Percentiles rank a stretch among this genome's conserved stretches.
Conservation (phyloP, 177 flowering plant genomes). For the Tripterygium wilfordii region DNA sequence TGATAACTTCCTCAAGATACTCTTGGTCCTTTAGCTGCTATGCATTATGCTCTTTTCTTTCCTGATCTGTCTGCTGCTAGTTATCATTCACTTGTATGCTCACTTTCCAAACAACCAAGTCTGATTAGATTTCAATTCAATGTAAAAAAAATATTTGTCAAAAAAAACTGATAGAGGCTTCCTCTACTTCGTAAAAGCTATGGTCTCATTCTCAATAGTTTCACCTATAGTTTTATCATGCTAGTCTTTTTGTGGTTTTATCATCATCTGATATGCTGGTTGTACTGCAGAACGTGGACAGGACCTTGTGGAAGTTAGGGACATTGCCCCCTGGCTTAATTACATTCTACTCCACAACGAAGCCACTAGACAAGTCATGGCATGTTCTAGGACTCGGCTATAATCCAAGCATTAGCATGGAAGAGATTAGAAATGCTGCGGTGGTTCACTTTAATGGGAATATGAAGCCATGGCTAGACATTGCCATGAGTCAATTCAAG, state of each 20-base stretch:
- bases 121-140: too few relatives aligned
- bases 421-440: constrained; percentile 32
- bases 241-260: neutral
- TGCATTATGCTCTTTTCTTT: too few relatives aligned
- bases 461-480: constrained; percentile 47
- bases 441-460: constrained; percentile 44
- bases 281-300: constrained; percentile 36
- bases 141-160: too few relatives aligned
- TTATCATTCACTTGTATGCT: too few relatives aligned
- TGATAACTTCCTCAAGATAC: too few relatives aligned
- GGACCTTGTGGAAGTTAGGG: constrained; percentile 42
- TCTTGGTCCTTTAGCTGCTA: too few relatives aligned
- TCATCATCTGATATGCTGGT: neutral
- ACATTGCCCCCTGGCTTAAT: constrained; percentile 42
- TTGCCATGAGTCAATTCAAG: constrained; percentile 33
- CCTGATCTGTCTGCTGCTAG: too few relatives aligned
- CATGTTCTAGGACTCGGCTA: constrained; percentile 47
- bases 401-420: constrained; percentile 45
- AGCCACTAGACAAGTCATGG: constrained; percentile 46
- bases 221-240: too few relatives aligned
- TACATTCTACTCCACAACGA: constrained; percentile 43
- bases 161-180: too few relatives aligned
- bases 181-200: too few relatives aligned
- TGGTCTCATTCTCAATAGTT: too few relatives aligned
- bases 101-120: too few relatives aligned